Conservation (phyloP, 768 basidiomycete species). For the Suillus bovinus region DNA sequence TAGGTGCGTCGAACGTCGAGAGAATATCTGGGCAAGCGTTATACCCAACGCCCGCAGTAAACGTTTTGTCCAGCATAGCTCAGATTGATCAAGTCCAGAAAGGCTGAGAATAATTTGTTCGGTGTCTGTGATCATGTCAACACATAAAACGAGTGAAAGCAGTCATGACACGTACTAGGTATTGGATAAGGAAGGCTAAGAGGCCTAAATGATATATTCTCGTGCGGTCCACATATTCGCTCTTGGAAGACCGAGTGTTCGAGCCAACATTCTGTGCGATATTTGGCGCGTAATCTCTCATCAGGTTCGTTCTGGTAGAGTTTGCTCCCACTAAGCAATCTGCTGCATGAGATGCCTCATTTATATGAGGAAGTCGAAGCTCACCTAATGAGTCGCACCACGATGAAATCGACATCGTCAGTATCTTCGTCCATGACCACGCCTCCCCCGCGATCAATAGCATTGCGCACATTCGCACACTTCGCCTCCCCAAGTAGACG, state of each 20-base stretch:
- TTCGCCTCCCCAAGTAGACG: conserved; percentile 69
- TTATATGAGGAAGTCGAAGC: conserved; percentile 10
- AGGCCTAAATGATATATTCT: conserved; percentile 72
- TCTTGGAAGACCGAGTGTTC: conserved; percentile 82
- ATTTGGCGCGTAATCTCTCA: conserved; percentile 46
- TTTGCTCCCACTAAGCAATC: conserved; percentile 61
- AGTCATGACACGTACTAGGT: conserved; percentile 40
- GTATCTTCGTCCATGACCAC: conserved; percentile 45
- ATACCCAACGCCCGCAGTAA: conserved; percentile 70
- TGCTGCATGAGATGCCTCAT: background rate
- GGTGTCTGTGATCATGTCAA: conserved; percentile 42
- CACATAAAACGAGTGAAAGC: background rate
- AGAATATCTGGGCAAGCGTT: conserved; percentile 56
- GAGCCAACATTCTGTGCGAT: conserved; percentile 92
- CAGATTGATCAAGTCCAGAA: conserved; percentile 75
- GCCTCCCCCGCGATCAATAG: conserved; percentile 62
- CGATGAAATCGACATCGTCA: conserved; percentile 58
- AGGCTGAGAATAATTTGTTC: conserved; percentile 61
- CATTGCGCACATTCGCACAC: conserved; percentile 52
- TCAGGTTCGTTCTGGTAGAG: conserved; percentile 61
- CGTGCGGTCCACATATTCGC: conserved; percentile 63
- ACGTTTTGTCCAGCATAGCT: conserved; percentile 64
- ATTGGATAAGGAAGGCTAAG: conserved; percentile 60
- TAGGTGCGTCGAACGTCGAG: conserved; percentile 73
- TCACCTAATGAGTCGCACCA: conserved; percentile 77